These are phyloP conservation scores for Solanum neorickii DNA, from an alignment of 257 asterid species.

Conservation along the genomic window DNA sequence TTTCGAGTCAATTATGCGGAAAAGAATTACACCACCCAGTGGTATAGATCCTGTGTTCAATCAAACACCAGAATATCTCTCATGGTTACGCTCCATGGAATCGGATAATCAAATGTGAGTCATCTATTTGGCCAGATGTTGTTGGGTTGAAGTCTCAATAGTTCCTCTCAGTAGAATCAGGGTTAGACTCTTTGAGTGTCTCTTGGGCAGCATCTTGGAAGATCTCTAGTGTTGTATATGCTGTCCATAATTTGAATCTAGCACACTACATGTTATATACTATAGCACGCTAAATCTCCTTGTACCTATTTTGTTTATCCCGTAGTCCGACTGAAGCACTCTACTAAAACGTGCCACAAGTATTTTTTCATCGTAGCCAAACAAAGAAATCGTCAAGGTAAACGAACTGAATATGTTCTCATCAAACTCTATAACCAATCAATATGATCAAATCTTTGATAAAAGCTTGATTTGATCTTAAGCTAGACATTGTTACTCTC, in stretches of 20 bases:
- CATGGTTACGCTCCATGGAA: slow-evolving; percentile 19
- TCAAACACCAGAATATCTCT: slow-evolving; percentile 12
- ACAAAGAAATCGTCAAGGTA: background rate
- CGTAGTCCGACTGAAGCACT: background rate
- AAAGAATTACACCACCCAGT: slow-evolving; percentile 52
- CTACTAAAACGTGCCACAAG: background rate
- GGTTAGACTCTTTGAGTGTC: background rate
- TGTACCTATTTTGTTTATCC: background rate
- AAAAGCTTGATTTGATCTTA: background rate
- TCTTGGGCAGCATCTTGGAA: background rate
- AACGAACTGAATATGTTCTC: background rate
- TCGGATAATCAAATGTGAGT: slow-evolving; percentile 10
- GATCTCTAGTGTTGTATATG: background rate
- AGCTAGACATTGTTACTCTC: background rate
- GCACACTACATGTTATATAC: background rate
- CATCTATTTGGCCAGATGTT: background rate
- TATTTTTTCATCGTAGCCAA: background rate
- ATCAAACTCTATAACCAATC: background rate
- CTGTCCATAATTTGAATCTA: background rate
- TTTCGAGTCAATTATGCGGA: slow-evolving; percentile 50
- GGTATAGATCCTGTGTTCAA: slow-evolving; percentile 32
- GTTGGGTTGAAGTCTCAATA: background rate
- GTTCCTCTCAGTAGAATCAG: background rate
- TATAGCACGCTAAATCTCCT: background rate
- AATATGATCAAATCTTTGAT: background rate